Percentiles rank a stretch among this genome's conserved stretches.
phyloP scores from a whole-genome alignment of 2,329 filamentous ascomycete genomes.

The Emmonsiellopsis sp. region DNA sequence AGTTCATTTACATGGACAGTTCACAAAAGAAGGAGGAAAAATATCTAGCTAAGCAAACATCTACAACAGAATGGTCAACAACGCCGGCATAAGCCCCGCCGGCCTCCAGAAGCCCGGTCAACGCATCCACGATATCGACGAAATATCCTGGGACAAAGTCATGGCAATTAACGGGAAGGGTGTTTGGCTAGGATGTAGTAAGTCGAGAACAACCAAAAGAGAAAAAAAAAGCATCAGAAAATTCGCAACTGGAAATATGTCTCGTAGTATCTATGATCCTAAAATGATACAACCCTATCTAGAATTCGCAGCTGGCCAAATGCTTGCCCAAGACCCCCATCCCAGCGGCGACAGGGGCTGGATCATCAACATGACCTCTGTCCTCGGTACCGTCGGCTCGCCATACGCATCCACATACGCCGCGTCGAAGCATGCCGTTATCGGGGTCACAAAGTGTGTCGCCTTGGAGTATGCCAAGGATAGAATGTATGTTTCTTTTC shows the following conservation, averaged over 20 bases:
- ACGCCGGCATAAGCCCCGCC: constrained; percentile 39
- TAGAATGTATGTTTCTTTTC: constrained; percentile 25
- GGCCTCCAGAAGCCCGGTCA: constrained; percentile 8
- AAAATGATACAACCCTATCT: not conserved
- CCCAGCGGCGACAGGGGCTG: constrained; percentile 25
- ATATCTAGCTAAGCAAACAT: not conserved
- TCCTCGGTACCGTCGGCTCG: constrained; percentile 21
- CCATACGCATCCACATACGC: constrained; percentile 28
- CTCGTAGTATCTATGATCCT: not conserved
- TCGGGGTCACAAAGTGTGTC: constrained; percentile 41
- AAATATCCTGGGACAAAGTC: constrained; percentile 37
- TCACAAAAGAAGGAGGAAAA: not conserved
- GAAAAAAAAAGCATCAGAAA: not conserved
- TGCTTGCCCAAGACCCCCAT: constrained; percentile 30
- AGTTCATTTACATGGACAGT: no score
- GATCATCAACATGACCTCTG: constrained; percentile 28
- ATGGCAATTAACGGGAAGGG: constrained; percentile 31
- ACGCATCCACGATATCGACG: constrained; percentile 39
- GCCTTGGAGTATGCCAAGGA: constrained; percentile 43
- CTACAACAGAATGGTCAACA: constrained; percentile 36
- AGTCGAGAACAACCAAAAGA: not conserved
- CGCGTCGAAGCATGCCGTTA: constrained; percentile 43
- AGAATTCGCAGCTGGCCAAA: constrained; percentile 29
- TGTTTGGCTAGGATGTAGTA: constrained; percentile 33
- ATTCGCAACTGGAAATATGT: not conserved